phyloP scores from a whole-genome alignment of 2,329 filamentous ascomycete species.

The Trichothecium sympodiale region DNA sequence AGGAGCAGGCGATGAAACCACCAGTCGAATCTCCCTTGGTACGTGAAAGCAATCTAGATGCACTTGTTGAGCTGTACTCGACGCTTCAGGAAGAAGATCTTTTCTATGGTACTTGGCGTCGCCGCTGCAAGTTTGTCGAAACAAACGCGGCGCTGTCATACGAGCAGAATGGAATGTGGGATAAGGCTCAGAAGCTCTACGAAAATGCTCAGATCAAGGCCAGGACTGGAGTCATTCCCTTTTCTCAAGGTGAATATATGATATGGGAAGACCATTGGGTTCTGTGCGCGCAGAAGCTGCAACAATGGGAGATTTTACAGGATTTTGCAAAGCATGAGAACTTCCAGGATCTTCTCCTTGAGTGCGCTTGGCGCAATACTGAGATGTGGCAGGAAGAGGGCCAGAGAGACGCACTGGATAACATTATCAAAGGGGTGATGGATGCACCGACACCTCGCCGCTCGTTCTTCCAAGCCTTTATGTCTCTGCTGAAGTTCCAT shows the following conservation, averaged over 20 bases:
- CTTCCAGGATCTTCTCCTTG: constrained; percentile 87
- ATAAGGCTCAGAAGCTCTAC: constrained; percentile 95
- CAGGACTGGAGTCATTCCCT: constrained; percentile 87
- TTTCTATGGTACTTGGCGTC: constrained; percentile 94
- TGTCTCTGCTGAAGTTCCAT: constrained; percentile 89
- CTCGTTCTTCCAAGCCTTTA: constrained; percentile 97
- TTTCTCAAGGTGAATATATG: constrained; percentile 95
- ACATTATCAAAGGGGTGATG: constrained; percentile 91
- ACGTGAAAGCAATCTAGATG: constrained; percentile 90
- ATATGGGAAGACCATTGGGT: constrained; percentile 99
- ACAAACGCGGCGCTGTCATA: constrained; percentile 95
- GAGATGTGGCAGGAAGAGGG: constrained; percentile 88
- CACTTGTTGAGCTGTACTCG: constrained; percentile 86
- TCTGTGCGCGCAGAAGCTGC: constrained; percentile 90
- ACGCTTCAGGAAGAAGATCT: constrained; percentile 89
- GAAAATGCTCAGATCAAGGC: constrained; percentile 96
- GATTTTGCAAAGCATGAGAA: constrained; percentile 99
- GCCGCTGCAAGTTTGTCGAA: constrained; percentile 91
- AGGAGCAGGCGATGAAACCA: constrained; percentile 77
- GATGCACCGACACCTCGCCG: constrained; percentile 90
- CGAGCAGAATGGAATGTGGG: constrained; percentile 98
- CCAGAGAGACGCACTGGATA: constrained; percentile 81
- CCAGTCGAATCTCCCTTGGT: constrained; percentile 74
- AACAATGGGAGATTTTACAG: constrained; percentile 96
- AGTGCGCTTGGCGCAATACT: constrained; percentile 90